These are phyloP conservation scores for Aristolochia californica DNA, from an alignment of 164 flowering plant species.

Conservation along the genomic window DNA sequence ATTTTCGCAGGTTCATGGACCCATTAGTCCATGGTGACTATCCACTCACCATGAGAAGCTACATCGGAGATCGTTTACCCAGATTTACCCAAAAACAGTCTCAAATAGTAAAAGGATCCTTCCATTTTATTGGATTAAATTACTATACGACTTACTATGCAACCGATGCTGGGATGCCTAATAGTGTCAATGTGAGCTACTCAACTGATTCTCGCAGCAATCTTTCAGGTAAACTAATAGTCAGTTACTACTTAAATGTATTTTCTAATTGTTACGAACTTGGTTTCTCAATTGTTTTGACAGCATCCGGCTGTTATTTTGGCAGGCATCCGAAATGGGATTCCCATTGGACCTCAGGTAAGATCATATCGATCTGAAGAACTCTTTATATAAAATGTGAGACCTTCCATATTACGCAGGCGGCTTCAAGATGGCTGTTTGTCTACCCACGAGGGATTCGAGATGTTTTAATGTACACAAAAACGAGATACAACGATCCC, in stretches of 20 bases:
- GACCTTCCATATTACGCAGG: slow-evolving; percentile 16
- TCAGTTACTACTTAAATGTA: no score
- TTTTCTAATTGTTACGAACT: no score
- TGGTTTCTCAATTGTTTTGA: no score
- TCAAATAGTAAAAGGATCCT: slow-evolving; percentile 19
- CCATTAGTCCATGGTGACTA: slow-evolving; percentile 44
- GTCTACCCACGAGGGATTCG: slow-evolving; percentile 20
- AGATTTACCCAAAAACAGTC: slow-evolving; percentile 34
- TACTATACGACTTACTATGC: slow-evolving; percentile 39
- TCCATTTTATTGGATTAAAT: slow-evolving; percentile 32
- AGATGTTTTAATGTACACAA: slow-evolving; percentile 13
- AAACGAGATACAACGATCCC: slow-evolving; percentile 11
- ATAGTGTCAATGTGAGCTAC: slow-evolving; percentile 7
- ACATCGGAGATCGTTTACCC: slow-evolving; percentile 37
- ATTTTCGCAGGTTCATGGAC: slow-evolving; percentile 38
- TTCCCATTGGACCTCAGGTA: slow-evolving; percentile 5
- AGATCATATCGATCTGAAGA: neutral
- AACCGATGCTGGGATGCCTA: neutral
- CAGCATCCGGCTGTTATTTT: neutral
- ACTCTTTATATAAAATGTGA: neutral
- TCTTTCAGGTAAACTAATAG: slow-evolving; percentile 12
- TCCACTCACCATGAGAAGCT: slow-evolving; percentile 31
- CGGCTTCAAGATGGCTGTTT: slow-evolving; percentile 14
- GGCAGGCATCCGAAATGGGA: slow-evolving; percentile 1
- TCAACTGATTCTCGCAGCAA: slow-evolving; percentile 11